Base-by-base conservation (phyloP, 2,329 filamentous ascomycete species). In the Spiromastix sp. region DNA sequence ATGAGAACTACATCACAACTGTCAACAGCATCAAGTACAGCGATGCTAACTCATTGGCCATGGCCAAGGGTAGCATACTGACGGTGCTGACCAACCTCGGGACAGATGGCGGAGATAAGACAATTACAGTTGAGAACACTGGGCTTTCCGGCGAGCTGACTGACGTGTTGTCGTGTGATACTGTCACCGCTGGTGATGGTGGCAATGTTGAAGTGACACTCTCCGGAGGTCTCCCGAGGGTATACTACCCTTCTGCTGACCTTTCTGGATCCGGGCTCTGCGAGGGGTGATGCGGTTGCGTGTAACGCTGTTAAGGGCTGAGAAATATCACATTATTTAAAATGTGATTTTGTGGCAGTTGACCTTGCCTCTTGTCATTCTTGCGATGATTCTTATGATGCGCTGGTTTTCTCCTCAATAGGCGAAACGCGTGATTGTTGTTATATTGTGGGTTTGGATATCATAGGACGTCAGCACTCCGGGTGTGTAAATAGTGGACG, bases 81-180 rank as follows among this genome's bases (percentile, higher is more conserved):
- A 58, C 59, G 7, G 49, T 71, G 11, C 54, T 71, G 22, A 61
- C 64, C 32, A 51, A 61, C 30, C 61, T 62, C 12, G 63, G 66
- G 31, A 45, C 48, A 34, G 51, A 60, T 7, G 57, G 60, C 29
- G 39, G 43, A 13, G 41, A 42, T 7, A 71, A 67, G 42, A 61
- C 51, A 12, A 51, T 73, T n/a, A 66, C 55, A 12, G 57, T 71
- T 47, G 56, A 60, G 37, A 36, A 26, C 30, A 70, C 71, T n/a
- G 45, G 37, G 33, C 39, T 49, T 2, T 40, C 38, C 5, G 53
- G 55, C 2, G 48, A 41, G 4, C 36, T 46, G 13, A 56, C 56
- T 7, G 63, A 66, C 37, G 43, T 65, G 5, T 38, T 62, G 15
- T 48, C 43, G 4, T 66, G 63, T 44, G 39, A 41, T 8, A 44